Base-by-base conservation (phyloP, 1,139 yeast genomes). In the Pichia sp. region DNA sequence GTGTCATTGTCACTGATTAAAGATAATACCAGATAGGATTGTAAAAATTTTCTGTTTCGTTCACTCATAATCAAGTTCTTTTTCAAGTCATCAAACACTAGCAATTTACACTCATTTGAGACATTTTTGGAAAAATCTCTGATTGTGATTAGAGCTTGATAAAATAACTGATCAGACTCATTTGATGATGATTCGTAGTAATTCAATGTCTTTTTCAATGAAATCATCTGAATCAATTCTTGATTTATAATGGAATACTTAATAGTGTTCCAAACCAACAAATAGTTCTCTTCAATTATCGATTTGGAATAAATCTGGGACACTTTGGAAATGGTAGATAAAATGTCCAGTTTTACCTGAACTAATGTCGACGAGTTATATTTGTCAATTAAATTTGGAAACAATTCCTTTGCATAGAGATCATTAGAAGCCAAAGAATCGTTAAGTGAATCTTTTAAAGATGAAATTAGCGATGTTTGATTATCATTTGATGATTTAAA, bases 401-500 rank as follows among this genome's bases (percentile, higher is more conserved):
- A 77, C 0, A 87, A 73, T 54, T 85, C 95, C 37, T 74, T 72
- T 1, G 94, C 88, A 62, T 81, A 85, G 6, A 69, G 55, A 1
- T 78, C 66, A 44, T 80, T 85, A 3, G 86, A 73, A 0, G 88
- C 71, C 39, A 92, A 72, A 6, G 86, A 84, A 36, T 52, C 51
- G 45, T 78, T 70, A 45, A 92, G 67, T 8, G 77, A 72, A 7
- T 56, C 40, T 57, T 86, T 87, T 53, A 92, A 71, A 44, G 87
- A 85, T 1, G 72, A 75, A 2, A 88, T 76, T 0, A 95, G 79
- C 50, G 88, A 85, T 49, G 81, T 79, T 60, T 88, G 87, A 0
- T 96, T 95, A 61, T 90, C 96, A 59, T 85, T 82, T 1, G 97
- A 96, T 2, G 98, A 97, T 49, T 81, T 82, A 65, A 94, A 94